Conservation (phyloP, 2,329 filamentous ascomycete genomes). For the Metarhizium robertsii region DNA sequence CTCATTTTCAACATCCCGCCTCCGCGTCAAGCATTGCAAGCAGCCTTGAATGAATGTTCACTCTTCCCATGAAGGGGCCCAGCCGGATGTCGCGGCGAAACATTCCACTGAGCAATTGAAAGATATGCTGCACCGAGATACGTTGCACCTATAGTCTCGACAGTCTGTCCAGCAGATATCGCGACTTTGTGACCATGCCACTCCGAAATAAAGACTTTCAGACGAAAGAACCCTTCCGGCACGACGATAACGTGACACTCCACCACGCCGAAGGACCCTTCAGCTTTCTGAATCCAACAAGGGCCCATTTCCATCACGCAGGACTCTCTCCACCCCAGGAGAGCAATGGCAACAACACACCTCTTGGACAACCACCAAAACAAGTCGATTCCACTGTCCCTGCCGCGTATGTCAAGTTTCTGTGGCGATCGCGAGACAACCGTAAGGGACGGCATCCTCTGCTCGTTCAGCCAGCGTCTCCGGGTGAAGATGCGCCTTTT, state of each 20-base stretch:
- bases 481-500: conserved; percentile 9
- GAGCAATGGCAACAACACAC: neutral
- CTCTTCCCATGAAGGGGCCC: neutral
- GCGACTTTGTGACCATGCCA: neutral
- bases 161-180: neutral
- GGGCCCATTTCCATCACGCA: conserved; percentile 6
- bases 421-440: conserved; percentile 34
- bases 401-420: conserved; percentile 19
- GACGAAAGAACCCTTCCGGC: conserved; percentile 5
- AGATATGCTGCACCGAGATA: neutral
- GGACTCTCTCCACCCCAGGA: neutral
- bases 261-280: conserved; percentile 6
- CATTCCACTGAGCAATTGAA: neutral
- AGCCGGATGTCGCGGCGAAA: neutral
- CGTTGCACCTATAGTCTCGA: neutral
- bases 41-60: neutral
- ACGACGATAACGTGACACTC: conserved; percentile 4
- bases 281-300: conserved; percentile 7
- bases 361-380: neutral
- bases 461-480: conserved; percentile 15
- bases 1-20: neutral
- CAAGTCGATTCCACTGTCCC: neutral
- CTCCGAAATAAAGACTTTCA: conserved; percentile 4
- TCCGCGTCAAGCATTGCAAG: neutral
- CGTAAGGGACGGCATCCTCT: conserved; percentile 30